Percentiles rank a stretch among this genome's conserved stretches.
These are phyloP conservation scores for Alnus glutinosa DNA, from an alignment of 306 rosid genomes.

Conservation along the genomic window DNA sequence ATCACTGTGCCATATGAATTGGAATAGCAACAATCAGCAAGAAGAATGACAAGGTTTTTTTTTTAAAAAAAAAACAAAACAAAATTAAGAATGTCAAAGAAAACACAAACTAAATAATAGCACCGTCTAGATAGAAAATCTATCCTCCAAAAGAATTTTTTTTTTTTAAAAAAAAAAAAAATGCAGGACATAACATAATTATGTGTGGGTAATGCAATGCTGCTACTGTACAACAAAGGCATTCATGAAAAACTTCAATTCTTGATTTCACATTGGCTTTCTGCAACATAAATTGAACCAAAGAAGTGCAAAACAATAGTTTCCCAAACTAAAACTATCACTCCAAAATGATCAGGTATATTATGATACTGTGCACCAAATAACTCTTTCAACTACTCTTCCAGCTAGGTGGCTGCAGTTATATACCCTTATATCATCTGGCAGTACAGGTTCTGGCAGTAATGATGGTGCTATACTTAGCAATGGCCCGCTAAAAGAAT, in stretches of 20 bases:
- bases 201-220: constrained; percentile 6
- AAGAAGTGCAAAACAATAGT: neutral
- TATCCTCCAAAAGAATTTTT: constrained; percentile 9
- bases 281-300: neutral
- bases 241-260: constrained; percentile 10
- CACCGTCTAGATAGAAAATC: constrained; percentile 15
- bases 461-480: neutral
- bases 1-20: constrained; percentile 61
- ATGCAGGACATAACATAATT: neutral
- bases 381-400: neutral
- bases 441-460: neutral
- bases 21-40: constrained; percentile 35
- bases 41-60: neutral
- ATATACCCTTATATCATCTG: neutral
- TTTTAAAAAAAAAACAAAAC: neutral
- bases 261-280: constrained; percentile 11
- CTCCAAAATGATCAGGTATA: neutral
- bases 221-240: constrained; percentile 16
- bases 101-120: constrained; percentile 3
- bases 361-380: too few species aligned
- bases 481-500: neutral
- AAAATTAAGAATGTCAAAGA: constrained; percentile 1
- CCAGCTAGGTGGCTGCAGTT: neutral
- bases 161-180: constrained; percentile 12
- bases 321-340: neutral